Conservation (phyloP, 208 protist genomes). For the Acanthamoeba lenticulata region DNA sequence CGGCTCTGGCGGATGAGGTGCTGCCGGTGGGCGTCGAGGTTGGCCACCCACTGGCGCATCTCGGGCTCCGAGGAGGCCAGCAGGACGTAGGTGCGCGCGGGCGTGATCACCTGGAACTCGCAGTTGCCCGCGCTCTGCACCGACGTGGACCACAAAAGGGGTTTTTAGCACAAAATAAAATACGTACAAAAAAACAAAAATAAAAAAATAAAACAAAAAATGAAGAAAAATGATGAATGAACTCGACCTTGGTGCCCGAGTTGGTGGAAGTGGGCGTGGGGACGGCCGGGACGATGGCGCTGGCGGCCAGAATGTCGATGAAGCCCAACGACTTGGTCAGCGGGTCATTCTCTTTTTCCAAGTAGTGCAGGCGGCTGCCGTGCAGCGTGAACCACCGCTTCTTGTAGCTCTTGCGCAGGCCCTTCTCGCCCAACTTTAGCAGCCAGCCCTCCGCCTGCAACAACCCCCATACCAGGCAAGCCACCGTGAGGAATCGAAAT, state of each 20-base stretch:
- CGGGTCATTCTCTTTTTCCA: not conserved
- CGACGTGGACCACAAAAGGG: too few relatives aligned
- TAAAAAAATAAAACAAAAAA: too few relatives aligned
- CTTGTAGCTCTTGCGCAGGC: constrained; percentile 31
- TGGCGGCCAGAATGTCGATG: constrained; percentile 43
- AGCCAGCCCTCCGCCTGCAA: constrained; percentile 11
- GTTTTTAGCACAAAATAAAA: not conserved
- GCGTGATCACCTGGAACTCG: constrained; percentile 38
- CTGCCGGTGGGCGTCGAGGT: not conserved
- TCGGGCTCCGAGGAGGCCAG: not conserved
- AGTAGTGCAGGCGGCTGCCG: constrained; percentile 2
- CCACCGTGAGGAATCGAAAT: too few relatives aligned
- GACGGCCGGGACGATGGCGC: not conserved
- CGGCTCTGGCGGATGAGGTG: not conserved
- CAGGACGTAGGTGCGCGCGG: not conserved
- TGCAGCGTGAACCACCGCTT: constrained; percentile 32
- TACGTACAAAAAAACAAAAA: not conserved
- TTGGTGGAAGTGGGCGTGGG: not conserved
- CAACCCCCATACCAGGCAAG: too few relatives aligned
- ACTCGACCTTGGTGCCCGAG: not conserved
- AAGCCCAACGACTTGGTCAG: not conserved
- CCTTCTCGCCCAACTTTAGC: not conserved
- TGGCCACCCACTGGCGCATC: constrained; percentile 32
- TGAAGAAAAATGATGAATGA: too few relatives aligned
- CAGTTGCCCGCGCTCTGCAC: not conserved